A percentile compares a stretch with the other conserved stretches of the same genome.
Conservation (phyloP, 768 basidiomycete species). For the Tricholoma sp. region DNA sequence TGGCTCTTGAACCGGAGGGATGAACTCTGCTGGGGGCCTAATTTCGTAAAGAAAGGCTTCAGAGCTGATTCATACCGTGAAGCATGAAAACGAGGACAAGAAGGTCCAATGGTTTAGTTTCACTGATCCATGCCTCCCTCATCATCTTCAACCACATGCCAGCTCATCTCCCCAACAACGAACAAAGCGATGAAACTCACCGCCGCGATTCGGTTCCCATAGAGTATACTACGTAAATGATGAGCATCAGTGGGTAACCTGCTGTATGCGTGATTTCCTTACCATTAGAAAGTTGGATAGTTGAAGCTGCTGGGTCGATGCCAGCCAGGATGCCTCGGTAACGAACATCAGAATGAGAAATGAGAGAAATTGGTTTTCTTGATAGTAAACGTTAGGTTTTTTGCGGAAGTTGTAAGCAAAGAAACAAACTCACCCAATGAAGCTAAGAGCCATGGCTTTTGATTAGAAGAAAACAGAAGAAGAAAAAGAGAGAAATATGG, state of each 20-base stretch:
- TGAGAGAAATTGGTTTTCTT: slow-evolving; percentile 85
- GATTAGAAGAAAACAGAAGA: neutral
- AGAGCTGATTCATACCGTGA: neutral
- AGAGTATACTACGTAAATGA: slow-evolving; percentile 54
- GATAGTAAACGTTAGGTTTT: slow-evolving; percentile 1
- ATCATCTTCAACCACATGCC: neutral
- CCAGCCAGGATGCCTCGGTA: slow-evolving; percentile 85
- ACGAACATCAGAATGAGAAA: slow-evolving; percentile 87
- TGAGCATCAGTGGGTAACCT: neutral
- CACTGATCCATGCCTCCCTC: neutral
- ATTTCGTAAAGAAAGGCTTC: neutral
- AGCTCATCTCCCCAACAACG: neutral
- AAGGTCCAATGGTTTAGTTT: neutral
- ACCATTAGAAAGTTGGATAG: slow-evolving; percentile 88
- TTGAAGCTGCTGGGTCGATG: slow-evolving; percentile 80
- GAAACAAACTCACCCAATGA: slow-evolving; percentile 53
- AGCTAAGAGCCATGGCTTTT: slow-evolving; percentile 61
- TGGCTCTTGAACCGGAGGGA: slow-evolving; percentile 77
- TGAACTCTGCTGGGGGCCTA: slow-evolving; percentile 72
- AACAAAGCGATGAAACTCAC: slow-evolving; percentile 34
- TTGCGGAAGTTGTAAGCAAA: neutral
- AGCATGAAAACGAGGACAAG: neutral
- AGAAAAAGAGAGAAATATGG: neutral
- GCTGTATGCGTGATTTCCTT: slow-evolving; percentile 7
- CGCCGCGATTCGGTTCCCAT: slow-evolving; percentile 86